Conservation (phyloP, 176 grass and related monocot genomes). For the Aegilops umbellulata region DNA sequence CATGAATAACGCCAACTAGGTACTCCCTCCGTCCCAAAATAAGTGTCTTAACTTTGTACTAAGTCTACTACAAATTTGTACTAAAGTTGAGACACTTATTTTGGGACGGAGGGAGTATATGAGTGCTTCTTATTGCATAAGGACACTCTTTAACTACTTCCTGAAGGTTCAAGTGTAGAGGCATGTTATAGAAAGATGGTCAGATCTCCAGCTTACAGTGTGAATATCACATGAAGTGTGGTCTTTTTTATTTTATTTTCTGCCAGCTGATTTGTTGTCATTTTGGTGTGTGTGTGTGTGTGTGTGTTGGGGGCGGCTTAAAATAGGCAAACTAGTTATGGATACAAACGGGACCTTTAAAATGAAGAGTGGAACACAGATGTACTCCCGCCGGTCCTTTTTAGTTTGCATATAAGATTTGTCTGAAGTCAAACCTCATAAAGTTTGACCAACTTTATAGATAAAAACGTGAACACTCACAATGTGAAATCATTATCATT, state of each 20-base stretch:
- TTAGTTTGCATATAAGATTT: too few species aligned
- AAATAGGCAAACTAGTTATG: background rate
- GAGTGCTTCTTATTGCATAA: background rate
- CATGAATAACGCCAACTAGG: background rate
- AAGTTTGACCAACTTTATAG: too few species aligned
- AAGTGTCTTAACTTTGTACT: too few species aligned
- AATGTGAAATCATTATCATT: too few species aligned
- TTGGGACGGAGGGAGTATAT: too few species aligned
- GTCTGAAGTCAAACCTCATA: too few species aligned
- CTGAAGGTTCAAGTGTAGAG: background rate
- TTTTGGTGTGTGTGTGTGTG: background rate
- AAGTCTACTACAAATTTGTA: too few species aligned
- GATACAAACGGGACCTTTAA: background rate
- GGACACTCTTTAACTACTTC: background rate
- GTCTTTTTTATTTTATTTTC: background rate
- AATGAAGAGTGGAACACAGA: background rate
- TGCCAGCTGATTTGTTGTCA: background rate
- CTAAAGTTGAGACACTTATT: too few species aligned
- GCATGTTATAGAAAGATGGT: background rate
- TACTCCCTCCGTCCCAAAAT: too few species aligned
- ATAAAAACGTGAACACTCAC: too few species aligned
- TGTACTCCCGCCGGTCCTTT: background rate
- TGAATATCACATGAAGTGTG: background rate
- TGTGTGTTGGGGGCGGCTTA: too few species aligned
- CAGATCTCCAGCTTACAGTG: background rate